Conservation (phyloP, 2,329 filamentous ascomycete genomes). For the Sporothrix dimorphospora region DNA sequence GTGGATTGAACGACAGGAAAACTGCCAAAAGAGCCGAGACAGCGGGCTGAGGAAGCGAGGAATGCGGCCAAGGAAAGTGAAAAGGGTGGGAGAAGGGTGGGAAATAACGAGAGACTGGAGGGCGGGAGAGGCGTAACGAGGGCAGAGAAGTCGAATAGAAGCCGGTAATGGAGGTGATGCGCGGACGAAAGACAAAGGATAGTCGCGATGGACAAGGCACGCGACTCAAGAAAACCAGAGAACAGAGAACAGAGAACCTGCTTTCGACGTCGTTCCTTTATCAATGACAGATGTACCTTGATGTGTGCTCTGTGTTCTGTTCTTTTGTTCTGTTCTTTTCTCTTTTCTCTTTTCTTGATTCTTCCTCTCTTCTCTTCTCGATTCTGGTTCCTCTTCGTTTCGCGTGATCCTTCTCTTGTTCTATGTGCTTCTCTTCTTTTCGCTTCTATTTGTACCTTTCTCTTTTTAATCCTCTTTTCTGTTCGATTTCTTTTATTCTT, state of each 20-base stretch:
- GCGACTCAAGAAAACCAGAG: neutral
- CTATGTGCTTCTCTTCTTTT: neutral
- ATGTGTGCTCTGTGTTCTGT: neutral
- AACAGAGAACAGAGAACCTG: neutral
- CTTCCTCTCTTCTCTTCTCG: neutral
- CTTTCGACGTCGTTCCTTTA: neutral
- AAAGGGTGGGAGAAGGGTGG: neutral
- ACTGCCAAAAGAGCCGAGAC: slow-evolving; percentile 10
- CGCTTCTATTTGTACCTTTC: too few relatives aligned
- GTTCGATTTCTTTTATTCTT: neutral
- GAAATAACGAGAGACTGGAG: slow-evolving; percentile 20
- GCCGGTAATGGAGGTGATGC: slow-evolving; percentile 12
- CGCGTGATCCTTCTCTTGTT: neutral
- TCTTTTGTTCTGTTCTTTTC: neutral
- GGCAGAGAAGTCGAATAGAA: neutral
- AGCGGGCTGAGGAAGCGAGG: neutral
- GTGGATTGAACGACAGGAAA: neutral
- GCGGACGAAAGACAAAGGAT: neutral
- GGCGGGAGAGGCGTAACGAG: neutral
- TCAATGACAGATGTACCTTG: neutral
- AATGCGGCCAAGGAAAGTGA: neutral
- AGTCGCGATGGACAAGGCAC: neutral
- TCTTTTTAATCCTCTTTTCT: neutral
- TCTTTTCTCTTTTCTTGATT: neutral
- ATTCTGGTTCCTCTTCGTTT: neutral